Conservation (phyloP, 352 stramenopile genomes). For the Saprolegnia parasitica region DNA sequence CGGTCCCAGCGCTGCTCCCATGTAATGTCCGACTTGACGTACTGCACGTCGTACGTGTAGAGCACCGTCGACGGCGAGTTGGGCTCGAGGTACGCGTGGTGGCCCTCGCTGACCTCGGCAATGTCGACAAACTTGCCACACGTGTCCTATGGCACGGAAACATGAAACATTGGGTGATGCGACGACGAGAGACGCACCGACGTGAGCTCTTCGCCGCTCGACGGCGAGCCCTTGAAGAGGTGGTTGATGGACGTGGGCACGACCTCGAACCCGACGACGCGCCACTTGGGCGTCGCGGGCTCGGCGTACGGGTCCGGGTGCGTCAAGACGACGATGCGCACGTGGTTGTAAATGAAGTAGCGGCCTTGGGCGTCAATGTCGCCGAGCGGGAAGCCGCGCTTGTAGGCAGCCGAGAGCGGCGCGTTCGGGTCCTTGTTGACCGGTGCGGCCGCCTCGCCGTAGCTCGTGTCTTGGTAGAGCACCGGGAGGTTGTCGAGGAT, state of each 20-base stretch:
- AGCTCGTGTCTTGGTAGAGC: constrained; percentile 61
- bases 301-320: constrained; percentile 81
- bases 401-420: constrained; percentile 61
- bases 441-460: constrained; percentile 43
- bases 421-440: constrained; percentile 30
- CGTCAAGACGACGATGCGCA: constrained; percentile 93
- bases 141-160: constrained; percentile 45
- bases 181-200: constrained; percentile 25
- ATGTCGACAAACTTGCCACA: constrained; percentile 88
- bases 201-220: constrained; percentile 67
- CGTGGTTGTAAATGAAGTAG: constrained; percentile 98
- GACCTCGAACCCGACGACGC: constrained; percentile 96
- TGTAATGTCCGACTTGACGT: constrained; percentile 89
- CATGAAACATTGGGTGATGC: neutral
- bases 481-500: constrained; percentile 90
- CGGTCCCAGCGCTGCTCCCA: constrained; percentile 99
- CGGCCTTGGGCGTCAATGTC: constrained; percentile 87
- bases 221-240: constrained; percentile 81
- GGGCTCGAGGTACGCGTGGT: constrained; percentile 79
- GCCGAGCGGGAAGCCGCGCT: constrained; percentile 90
- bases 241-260: constrained; percentile 94
- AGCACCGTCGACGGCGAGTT: constrained; percentile 82
- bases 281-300: constrained; percentile 59
- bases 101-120: constrained; percentile 68
- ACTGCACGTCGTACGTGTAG: constrained; percentile 99